phyloP scores from a whole-genome alignment of 768 basidiomycete genomes.

The Amanita subjunquillea region DNA sequence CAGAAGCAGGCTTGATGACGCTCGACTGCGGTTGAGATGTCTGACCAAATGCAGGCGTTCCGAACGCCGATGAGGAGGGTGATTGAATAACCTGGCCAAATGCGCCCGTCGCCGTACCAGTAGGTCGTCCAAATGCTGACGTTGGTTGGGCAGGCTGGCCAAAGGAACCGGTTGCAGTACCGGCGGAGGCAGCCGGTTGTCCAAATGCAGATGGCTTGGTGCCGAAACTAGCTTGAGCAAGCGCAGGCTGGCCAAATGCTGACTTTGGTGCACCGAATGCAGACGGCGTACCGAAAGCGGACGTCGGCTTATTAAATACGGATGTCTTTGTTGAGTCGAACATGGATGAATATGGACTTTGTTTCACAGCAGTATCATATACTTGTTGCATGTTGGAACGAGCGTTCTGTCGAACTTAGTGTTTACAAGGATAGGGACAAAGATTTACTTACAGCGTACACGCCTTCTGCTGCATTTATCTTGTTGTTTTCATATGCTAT shows the following conservation, averaged over 20 bases:
- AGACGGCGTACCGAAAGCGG: constrained; percentile 27
- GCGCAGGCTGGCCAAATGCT: constrained; percentile 21
- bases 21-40: constrained; percentile 17
- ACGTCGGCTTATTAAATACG: constrained; percentile 20
- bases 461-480: constrained; percentile 42
- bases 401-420: constrained; percentile 26
- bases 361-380: constrained; percentile 41
- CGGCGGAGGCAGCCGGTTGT: constrained; percentile 16
- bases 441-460: constrained; percentile 23
- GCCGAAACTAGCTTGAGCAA: constrained; percentile 28
- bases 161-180: constrained; percentile 14
- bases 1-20: constrained; percentile 39
- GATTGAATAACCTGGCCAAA: constrained; percentile 24
- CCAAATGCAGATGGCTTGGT: constrained; percentile 20
- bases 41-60: constrained; percentile 22
- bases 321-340: constrained; percentile 11
- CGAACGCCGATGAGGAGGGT: constrained; percentile 19
- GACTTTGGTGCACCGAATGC: constrained; percentile 20
- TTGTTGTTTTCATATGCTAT: constrained; percentile 45
- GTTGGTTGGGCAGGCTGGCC: too few species aligned
- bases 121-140: constrained; percentile 23
- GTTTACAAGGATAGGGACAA: background rate
- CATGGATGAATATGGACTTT: constrained; percentile 19
- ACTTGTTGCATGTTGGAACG: constrained; percentile 36
- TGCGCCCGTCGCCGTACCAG: constrained; percentile 17